Evolutionary conservation across 139 green algal genomes (phyloP).

Genomic region (Limnomonas spitsbergensis): DNA sequence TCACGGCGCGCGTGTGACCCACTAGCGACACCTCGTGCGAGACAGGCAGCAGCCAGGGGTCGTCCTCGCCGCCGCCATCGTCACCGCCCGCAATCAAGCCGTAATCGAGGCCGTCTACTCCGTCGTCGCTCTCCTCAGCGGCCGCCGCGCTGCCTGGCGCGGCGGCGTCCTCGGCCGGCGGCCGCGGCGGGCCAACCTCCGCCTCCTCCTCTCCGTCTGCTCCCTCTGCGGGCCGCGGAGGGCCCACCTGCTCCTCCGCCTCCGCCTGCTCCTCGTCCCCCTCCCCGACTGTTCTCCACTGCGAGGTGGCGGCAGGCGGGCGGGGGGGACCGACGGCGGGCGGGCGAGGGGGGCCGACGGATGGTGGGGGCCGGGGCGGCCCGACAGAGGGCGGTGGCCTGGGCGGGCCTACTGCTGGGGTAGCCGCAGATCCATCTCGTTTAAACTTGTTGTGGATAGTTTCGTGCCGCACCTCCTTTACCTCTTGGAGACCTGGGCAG

Average conservation of each 20-base stretch:
- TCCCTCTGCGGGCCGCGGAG: slow-evolving; percentile 20
- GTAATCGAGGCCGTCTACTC: slow-evolving; percentile 21
- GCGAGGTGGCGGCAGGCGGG: background rate
- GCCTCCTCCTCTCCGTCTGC: background rate
- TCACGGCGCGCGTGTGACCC: slow-evolving; percentile 67
- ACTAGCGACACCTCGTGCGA: slow-evolving; percentile 58
- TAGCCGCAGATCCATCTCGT: background rate
- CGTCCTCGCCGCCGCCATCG: slow-evolving; percentile 22
- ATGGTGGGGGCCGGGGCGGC: too few relatives aligned
- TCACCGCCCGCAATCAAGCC: slow-evolving; percentile 30
- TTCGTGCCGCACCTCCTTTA: background rate
- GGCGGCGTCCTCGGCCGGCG: slow-evolving; percentile 13
- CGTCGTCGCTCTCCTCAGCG: slow-evolving; percentile 15
- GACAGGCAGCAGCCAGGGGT: slow-evolving; percentile 64
- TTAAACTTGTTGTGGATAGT: background rate
- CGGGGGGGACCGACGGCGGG: background rate
- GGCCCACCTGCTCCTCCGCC: slow-evolving; percentile 21
- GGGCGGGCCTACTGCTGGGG: background rate
- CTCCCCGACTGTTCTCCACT: background rate
- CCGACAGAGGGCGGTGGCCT: background rate
- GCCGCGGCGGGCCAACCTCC: background rate
- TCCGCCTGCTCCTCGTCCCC: background rate
- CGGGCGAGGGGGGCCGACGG: slow-evolving; percentile 30
- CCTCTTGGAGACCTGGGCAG: too few relatives aligned
- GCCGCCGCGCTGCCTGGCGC: background rate